Conservation (phyloP, 2,329 filamentous ascomycete genomes). For the Hypoxylon sp. region DNA sequence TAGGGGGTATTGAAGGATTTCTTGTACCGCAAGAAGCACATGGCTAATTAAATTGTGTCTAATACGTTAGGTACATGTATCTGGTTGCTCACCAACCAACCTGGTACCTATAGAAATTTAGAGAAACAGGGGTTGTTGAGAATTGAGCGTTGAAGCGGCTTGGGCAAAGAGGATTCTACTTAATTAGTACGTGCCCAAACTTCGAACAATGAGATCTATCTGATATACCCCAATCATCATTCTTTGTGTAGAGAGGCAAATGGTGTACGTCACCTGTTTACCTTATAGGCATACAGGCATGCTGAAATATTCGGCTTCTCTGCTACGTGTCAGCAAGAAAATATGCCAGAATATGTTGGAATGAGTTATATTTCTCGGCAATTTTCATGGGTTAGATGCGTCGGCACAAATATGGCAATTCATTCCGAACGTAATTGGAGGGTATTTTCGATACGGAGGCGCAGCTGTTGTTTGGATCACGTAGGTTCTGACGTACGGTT, state of each 20-base stretch:
- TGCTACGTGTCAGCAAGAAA: slow-evolving; percentile 29
- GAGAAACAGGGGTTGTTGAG: no score
- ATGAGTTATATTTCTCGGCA: slow-evolving; percentile 6
- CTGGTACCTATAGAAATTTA: background rate
- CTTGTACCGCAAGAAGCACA: background rate
- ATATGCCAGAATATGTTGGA: background rate
- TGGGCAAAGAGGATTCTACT: background rate
- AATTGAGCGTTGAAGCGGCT: background rate
- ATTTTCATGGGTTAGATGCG: slow-evolving; percentile 24
- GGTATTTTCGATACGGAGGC: slow-evolving; percentile 17
- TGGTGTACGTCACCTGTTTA: background rate
- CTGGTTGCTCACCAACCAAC: background rate
- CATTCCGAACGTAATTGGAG: slow-evolving; percentile 12
- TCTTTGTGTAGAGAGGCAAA: background rate
- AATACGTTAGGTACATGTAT: background rate
- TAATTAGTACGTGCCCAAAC: slow-evolving; percentile 1
- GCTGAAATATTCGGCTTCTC: background rate
- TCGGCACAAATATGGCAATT: slow-evolving; percentile 26
- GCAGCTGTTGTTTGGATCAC: slow-evolving; percentile 29
- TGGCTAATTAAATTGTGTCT: background rate
- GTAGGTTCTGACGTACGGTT: slow-evolving; percentile 31
- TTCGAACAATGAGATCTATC: background rate
- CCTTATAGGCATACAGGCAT: background rate
- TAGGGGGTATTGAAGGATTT: background rate
- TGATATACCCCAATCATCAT: background rate